A percentile compares a stretch with the other conserved stretches of the same genome.
These are phyloP conservation scores for Poa annua DNA, from an alignment of 176 grass and related monocot genomes.

Conservation along the genomic window DNA sequence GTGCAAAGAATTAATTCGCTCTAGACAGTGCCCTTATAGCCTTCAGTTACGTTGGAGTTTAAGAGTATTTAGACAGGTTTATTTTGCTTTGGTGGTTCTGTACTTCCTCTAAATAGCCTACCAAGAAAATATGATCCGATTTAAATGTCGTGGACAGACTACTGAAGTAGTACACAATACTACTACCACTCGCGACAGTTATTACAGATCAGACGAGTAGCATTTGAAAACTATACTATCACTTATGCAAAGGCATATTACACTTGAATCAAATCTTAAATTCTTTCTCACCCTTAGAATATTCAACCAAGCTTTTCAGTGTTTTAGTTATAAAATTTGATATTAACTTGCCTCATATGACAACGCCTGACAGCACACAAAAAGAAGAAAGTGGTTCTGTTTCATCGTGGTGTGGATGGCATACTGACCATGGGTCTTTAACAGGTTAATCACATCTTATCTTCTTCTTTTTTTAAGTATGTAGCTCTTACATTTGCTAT, in stretches of 20 bases:
- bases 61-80: conserved; percentile 1
- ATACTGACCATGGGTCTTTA: conserved; percentile 89
- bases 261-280: background rate
- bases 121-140: background rate
- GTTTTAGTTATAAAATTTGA: background rate
- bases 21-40: background rate
- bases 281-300: background rate
- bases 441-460: conserved; percentile 57
- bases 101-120: background rate
- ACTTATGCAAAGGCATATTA: conserved; percentile 16
- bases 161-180: no score
- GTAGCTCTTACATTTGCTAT: background rate
- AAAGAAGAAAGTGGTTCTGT: conserved; percentile 52
- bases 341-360: conserved; percentile 22
- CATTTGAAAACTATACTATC: background rate
- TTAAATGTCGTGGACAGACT: no score
- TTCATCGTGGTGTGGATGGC: conserved; percentile 98
- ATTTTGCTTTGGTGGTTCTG: background rate
- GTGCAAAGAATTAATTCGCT: conserved; percentile 1
- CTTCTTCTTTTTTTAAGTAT: background rate
- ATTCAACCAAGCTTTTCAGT: background rate
- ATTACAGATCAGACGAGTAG: background rate
- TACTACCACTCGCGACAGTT: no score
- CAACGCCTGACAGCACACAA: conserved; percentile 46
- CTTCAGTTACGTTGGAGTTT: background rate